These are phyloP conservation scores for Isochrysis galbana DNA, from an alignment of 78 protist genomes.

Conservation along the genomic window DNA sequence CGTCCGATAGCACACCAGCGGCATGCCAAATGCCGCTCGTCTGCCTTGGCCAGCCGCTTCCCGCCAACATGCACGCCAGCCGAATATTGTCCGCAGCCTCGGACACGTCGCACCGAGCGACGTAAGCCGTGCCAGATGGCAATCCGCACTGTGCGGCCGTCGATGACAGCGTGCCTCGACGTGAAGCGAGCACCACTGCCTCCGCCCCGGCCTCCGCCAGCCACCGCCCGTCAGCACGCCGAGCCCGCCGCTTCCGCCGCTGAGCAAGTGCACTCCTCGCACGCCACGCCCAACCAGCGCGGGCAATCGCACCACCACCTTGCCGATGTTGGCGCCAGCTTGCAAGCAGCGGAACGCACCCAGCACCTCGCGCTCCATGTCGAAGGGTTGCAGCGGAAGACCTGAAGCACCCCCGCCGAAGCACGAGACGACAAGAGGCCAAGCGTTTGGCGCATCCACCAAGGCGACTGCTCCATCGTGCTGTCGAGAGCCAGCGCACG, in stretches of 20 bases:
- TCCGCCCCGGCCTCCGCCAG: background rate
- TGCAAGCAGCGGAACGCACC: too few relatives aligned
- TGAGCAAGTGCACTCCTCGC: background rate
- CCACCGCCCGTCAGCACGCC: conserved; percentile 15
- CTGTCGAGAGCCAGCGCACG: too few relatives aligned
- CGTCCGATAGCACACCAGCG: conserved; percentile 9
- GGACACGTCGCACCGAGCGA: too few relatives aligned
- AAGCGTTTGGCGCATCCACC: background rate
- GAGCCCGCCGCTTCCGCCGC: conserved; percentile 38
- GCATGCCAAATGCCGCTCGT: background rate
- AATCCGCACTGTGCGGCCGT: background rate
- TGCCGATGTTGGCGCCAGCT: background rate
- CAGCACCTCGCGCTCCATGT: too few relatives aligned
- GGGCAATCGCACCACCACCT: background rate
- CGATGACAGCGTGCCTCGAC: background rate
- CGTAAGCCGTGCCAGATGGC: too few relatives aligned
- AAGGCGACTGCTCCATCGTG: too few relatives aligned
- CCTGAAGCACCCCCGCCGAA: background rate
- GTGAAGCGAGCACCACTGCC: background rate
- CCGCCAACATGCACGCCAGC: background rate
- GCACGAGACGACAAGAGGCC: background rate
- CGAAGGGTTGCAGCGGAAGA: too few relatives aligned
- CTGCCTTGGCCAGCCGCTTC: background rate
- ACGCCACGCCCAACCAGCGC: background rate
- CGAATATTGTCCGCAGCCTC: background rate